Evolutionary conservation across 2,329 filamentous ascomycete species (phyloP), one percentile per base, ranked within the genome.

Genomic region (Pseudomassariella vexata): DNA sequence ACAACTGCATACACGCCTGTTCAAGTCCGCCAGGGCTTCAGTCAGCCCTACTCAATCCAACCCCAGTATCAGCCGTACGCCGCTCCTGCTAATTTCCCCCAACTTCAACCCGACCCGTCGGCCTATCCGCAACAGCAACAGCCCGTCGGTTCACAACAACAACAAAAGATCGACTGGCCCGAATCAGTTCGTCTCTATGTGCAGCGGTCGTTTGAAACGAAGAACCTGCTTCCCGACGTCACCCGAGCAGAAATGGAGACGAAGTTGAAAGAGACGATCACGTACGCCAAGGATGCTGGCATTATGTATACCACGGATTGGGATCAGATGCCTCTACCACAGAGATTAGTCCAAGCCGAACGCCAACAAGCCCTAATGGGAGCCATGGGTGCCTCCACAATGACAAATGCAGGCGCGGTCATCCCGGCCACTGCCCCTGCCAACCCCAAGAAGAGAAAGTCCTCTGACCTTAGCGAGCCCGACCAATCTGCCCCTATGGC

Each of bases 241-340:
- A 57, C 65, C 30, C 73, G 74, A 32, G 50, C 70, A 32, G 87
- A 94, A 36, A 82, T 95, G 70, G 84, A 95, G 57, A 67, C 69
- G 38, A 94, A 88, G 53, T 67, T 98, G 42, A 95, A 90, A 60
- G 66, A 81, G 39, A 82, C 88, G 46, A 95, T 98, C 55, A 85
- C 82, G 39, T 70, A 79, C 34, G 86, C 86, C 41, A 88, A 86
- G 45, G 82, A 90, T 47, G 74, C 65, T 46, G 75, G 82, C 45
- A 73, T 73, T 34, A 73, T 95, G 52, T 70, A 82, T 52, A 70
- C 70, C 17, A 78, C 85, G 55, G 76, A 95, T 64, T 98, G 92
- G 92, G 75, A 83, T 41, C 72, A 65, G 17, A 75, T 94, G 65
- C 85, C 85, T 24, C 67, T 95, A 10, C 92, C 92, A 5, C 90